Evolutionary conservation across 2,329 filamentous ascomycete species (phyloP), one percentile per base, ranked within the genome.

Genomic region (Colletotrichum sp.): DNA sequence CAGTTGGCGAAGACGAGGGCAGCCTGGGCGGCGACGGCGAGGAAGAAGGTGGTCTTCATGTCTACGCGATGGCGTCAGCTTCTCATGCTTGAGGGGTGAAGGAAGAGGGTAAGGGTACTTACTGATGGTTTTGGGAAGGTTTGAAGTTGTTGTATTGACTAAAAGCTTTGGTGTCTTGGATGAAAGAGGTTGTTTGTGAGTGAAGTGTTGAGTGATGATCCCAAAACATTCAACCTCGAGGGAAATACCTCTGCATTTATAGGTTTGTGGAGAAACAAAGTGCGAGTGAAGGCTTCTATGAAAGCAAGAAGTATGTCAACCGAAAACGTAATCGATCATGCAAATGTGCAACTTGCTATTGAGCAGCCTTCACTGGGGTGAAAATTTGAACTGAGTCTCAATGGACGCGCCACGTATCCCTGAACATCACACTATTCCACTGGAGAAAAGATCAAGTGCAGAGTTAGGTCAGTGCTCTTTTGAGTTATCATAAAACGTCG

Each of bases 61-160:
- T 48, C 39, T 48, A n/a, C 39, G 0, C 18, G 0, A 12, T 10
- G 9, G 3, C 2, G 18, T 48, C 39, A 48, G 9, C 1, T 7
- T 48, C 39, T 12, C 39, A n/a, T n/a, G 9, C 18, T 48, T 0
- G 0, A 6, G 39, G 0, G 39, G 0, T 48, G 0, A n/a, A n/a
- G 3, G 0, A 0, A n/a, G n/a, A 2, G 8, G 18, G 9, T 12
- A n/a, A 6, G 9, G 39, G 1, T 12, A 0, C 39, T 48, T 48
- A n/a, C 39, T 48, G 18, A 12, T 48, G 39, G 39, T 48, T 48
- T 43, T n/a, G 18, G 39, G 39, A 0, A 5, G 8, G 5, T n/a
- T 48, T n/a, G 39, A 48, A 6, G 39, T 48, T 9, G 39, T 48
- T 48, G 39, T 6, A 10, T 48, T 48, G 39, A 48, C 39, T 48